Evolutionary conservation across 805 yeast species (phyloP), one percentile per base, ranked within the genome.

Genomic region (Limtongozyma cylindracea): DNA sequence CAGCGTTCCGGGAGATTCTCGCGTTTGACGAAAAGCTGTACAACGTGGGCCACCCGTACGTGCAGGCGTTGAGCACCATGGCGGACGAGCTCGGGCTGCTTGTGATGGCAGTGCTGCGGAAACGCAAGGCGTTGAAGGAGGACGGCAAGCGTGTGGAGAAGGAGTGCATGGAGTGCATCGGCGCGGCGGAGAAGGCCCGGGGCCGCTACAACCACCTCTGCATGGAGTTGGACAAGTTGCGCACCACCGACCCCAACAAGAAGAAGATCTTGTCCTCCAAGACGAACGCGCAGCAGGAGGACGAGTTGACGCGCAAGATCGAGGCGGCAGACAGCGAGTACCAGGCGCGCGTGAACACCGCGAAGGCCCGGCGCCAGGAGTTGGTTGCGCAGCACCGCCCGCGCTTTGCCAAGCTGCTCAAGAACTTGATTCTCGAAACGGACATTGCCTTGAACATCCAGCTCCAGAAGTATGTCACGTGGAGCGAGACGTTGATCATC

Each of bases 401-500:
- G 6, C 65, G 60, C 25, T 60, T 62, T 18, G 65, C 77, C 5
- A 59, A 62, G 27, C 67, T 64, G 29, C 53, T 88, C 28, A 73
- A 69, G 37, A 70, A 74, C 37, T 50, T 78, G 29, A 67, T 80
- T 25, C 50, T 82, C 29, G 95, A 84, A 43, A 57, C 77, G 38
- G 96, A 88, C 43, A 65, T 77, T 21, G 96, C 95, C 7, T 50
- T 84, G 55, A 64, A 77, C 28, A 63, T 82, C 23, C 94, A 84
- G 43, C 50, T 88, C 25, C 84, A 76, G 34, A 78, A 80, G 38
- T 84, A 71, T 41, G 70, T 95, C 3, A 74, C 84, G 15, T 72
- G 77, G 56, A 62, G 68, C 23, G 96, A 84, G 45, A 74, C 77
- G 11, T 55, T 74, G 25, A 57, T 76, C 10, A 59, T 88, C 47